Evolutionary conservation across 495 filamentous ascomycete genomes (phyloP).

Genomic region (Pyrenopolyporus hunteri): DNA sequence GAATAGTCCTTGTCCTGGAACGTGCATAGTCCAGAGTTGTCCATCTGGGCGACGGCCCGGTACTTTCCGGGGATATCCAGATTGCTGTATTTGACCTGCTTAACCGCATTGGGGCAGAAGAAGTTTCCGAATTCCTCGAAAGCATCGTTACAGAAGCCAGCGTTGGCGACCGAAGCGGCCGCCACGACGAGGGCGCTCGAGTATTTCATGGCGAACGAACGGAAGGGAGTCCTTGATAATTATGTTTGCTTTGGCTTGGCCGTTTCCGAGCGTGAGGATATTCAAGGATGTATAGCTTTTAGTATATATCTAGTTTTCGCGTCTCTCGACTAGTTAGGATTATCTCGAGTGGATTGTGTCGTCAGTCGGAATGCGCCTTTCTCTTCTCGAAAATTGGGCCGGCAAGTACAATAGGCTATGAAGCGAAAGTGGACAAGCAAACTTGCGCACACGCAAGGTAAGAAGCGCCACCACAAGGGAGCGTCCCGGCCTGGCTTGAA

Average conservation of each 20-base stretch:
- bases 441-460: conserved; percentile 4
- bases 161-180: conserved; percentile 40
- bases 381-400: conserved; percentile 16
- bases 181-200: conserved; percentile 36
- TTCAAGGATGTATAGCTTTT: conserved; percentile 15
- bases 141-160: conserved; percentile 34
- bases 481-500: conserved; percentile 13
- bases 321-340: conserved; percentile 20
- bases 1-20: conserved; percentile 55
- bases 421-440: conserved; percentile 40
- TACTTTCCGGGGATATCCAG: conserved; percentile 64
- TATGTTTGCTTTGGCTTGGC: conserved; percentile 9
- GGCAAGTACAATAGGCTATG: conserved; percentile 20
- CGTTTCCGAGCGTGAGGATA: background rate
- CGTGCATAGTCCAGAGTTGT: conserved; percentile 60
- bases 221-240: conserved; percentile 13
- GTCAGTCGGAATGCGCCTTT: conserved; percentile 10
- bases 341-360: conserved; percentile 9
- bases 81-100: conserved; percentile 63
- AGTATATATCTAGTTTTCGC: conserved; percentile 6
- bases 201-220: conserved; percentile 34
- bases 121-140: conserved; percentile 48
- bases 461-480: conserved; percentile 21
- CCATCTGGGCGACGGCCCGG: conserved; percentile 63
- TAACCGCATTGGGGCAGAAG: conserved; percentile 64